Base-by-base conservation (phyloP, 768 basidiomycete species). In the Austroboletus eburneus region DNA sequence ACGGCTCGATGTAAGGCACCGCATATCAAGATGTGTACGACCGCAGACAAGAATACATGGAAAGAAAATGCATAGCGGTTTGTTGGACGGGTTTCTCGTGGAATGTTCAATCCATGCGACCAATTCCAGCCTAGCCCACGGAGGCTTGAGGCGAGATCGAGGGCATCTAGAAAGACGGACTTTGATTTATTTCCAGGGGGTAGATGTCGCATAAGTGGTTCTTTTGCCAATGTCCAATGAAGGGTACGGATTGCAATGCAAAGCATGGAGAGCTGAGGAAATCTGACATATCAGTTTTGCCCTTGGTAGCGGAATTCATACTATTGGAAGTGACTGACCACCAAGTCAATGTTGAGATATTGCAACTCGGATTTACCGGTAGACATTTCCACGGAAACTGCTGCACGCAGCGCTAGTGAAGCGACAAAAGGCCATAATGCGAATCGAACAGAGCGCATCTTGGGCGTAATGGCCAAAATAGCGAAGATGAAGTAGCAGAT, bases 111-210 rank as follows among this genome's bases (percentile, higher is more conserved):
- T 21, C 55, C 50, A 23, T 62, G 52, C 2, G 80, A 78, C 76
- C 80, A 83, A 35, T 75, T 65, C 83, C 83, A 85, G 13, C 79
- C 81, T 38, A 69, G 57, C 7, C 83, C 84, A 16, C 84, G 79
- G 13, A 78, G 53, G 49, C 74, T 80, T 53, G 64, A 67, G 21
- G 50, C 51, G 17, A 86, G 69, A 44, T 85, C 81, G 13, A 73
- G 51, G 2, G 75, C 73, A 45, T 85, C 74, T 35, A 46, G 33
- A 27, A 49, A 16, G 35, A 34, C 33, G 2, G 51, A 48, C 6
- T 43, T 30, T 10, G 38, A 22, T 18, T 41, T 22, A 3, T 42
- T 45, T 10, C 22, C 22, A 23, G 52, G 54, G 25, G 48, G 52
- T 18, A 46, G 20, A 18, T 40, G 35, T 17, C 60, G 58, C 16